Conservation (phyloP, 2,329 filamentous ascomycete species). For the Fusarium foetens region DNA sequence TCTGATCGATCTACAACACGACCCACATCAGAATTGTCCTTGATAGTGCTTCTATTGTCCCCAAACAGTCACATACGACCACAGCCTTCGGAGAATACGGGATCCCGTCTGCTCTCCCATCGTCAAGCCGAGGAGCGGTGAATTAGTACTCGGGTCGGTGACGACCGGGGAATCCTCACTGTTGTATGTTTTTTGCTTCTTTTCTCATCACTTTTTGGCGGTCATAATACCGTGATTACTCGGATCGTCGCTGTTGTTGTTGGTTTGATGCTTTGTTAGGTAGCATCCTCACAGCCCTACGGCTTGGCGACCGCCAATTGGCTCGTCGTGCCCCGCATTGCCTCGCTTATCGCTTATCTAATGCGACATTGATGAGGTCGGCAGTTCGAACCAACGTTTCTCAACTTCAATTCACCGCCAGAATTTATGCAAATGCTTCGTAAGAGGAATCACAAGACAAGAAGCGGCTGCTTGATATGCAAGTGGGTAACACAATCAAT, state of each 20-base stretch:
- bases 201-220: neutral
- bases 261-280: neutral
- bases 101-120: conserved; percentile 29
- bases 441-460: conserved; percentile 14
- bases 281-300: neutral
- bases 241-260: neutral
- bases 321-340: neutral
- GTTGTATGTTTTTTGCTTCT: conserved; percentile 13
- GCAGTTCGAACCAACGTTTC: neutral
- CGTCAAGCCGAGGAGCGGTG: conserved; percentile 18
- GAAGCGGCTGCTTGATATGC: conserved; percentile 15
- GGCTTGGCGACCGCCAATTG: neutral
- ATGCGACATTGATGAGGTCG: neutral
- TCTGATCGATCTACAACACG: neutral
- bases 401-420: neutral
- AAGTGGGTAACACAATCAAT: neutral
- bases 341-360: neutral
- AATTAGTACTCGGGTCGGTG: conserved; percentile 21
- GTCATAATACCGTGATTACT: fast-evolving
- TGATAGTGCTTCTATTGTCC: neutral
- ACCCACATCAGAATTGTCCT: fast-evolving
- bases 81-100: conserved; percentile 22
- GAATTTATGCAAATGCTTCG: conserved; percentile 3
- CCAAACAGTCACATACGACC: conserved; percentile 10
- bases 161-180: conserved; percentile 23